Evolutionary conservation across 805 yeast species (phyloP).

Genomic region (Lipomyces sp.): DNA sequence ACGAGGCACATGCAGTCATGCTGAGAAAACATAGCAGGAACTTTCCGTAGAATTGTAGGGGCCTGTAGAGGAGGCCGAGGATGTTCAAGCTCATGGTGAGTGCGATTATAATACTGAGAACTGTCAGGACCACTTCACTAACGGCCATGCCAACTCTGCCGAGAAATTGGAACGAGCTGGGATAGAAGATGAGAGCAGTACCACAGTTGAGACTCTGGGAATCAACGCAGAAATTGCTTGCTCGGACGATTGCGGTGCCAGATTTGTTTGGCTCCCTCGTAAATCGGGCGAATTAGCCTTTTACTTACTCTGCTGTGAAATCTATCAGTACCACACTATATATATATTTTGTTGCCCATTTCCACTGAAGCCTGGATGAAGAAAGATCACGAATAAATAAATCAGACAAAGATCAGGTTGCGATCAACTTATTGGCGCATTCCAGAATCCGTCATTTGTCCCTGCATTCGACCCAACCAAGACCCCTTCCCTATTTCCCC

Average conservation of each 20-base stretch:
- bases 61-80: conserved; percentile 41
- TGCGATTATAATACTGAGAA: conserved; percentile 17
- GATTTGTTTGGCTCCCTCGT: background rate
- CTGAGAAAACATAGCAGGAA: conserved; percentile 42
- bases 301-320: background rate
- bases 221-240: conserved; percentile 1
- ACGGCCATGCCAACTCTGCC: conserved; percentile 16
- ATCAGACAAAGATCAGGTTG: background rate
- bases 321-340: background rate
- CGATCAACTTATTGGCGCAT: too few relatives aligned
- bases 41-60: conserved; percentile 46
- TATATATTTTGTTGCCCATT: too few relatives aligned
- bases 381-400: background rate
- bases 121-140: conserved; percentile 36
- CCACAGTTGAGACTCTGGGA: background rate
- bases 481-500: too few relatives aligned
- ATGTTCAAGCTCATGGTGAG: conserved; percentile 25
- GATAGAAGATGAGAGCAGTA: background rate
- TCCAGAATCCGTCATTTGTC: too few relatives aligned
- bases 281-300: background rate
- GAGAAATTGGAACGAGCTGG: background rate
- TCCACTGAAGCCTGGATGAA: too few relatives aligned
- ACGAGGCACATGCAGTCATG: conserved; percentile 44
- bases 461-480: too few relatives aligned
- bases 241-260: background rate